phyloP scores from a whole-genome alignment of 192 early-diverging fungal species.

The Ambispora gerdemannii region DNA sequence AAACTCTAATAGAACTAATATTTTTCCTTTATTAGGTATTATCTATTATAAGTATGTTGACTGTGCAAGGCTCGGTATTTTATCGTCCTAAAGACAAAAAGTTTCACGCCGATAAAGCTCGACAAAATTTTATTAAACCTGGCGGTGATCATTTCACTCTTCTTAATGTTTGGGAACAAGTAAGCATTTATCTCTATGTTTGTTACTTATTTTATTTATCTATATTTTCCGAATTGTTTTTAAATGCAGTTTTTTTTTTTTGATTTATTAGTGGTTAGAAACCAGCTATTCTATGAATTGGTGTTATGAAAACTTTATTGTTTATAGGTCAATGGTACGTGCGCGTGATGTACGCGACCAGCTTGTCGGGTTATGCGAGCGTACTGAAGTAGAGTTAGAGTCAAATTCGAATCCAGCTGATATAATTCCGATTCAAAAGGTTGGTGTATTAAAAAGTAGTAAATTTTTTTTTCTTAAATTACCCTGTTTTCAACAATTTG shows the following conservation, averaged over 20 bases:
- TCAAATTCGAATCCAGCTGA: conserved; percentile 82
- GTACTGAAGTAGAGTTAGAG: conserved; percentile 81
- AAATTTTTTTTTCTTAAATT: conserved; percentile 5
- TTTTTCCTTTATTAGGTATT: conserved; percentile 53
- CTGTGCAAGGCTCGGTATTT: conserved; percentile 74
- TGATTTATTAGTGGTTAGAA: conserved; percentile 73
- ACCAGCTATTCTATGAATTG: conserved; percentile 90
- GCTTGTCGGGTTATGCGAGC: conserved; percentile 86
- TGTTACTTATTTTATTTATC: conserved; percentile 14
- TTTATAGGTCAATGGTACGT: conserved; percentile 84
- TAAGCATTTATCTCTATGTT: no score
- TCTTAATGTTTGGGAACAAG: conserved; percentile 87
- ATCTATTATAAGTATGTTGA: conserved; percentile 92
- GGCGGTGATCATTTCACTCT: conserved; percentile 95
- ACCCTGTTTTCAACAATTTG: background rate
- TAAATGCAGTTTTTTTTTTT: no score
- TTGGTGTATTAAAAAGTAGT: conserved; percentile 9
- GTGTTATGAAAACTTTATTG: conserved; percentile 98
- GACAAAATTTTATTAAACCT: conserved; percentile 81
- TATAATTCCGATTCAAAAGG: conserved; percentile 84
- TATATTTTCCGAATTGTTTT: no score
- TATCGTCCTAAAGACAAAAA: conserved; percentile 92
- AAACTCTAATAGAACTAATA: no score
- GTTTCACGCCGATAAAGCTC: conserved; percentile 89
- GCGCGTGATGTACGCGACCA: conserved; percentile 94